Conservation (phyloP, 2,329 filamentous ascomycete species). For the Fusarium zealandicum region DNA sequence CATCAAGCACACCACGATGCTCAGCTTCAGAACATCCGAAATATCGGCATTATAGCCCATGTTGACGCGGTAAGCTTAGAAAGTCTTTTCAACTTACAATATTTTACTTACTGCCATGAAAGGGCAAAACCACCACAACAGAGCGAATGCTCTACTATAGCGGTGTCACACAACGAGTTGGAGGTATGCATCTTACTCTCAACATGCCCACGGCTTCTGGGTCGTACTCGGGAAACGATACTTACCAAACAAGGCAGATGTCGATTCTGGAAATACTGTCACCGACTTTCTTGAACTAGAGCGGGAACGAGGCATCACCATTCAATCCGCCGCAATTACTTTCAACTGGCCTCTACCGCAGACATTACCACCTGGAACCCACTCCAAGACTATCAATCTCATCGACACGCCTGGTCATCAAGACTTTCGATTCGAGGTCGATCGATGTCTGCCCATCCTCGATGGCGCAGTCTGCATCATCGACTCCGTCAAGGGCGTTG, state of each 20-base stretch:
- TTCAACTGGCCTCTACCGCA: conserved; percentile 83
- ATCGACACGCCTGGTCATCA: conserved; percentile 98
- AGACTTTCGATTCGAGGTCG: conserved; percentile 96
- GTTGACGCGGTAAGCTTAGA: conserved; percentile 77
- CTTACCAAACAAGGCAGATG: conserved; percentile 61
- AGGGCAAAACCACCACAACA: conserved; percentile 96
- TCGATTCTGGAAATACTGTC: conserved; percentile 95
- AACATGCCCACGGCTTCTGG: too few relatives aligned
- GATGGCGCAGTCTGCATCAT: conserved; percentile 94
- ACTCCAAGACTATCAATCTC: conserved; percentile 78
- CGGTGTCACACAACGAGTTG: conserved; percentile 85
- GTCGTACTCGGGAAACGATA: neutral
- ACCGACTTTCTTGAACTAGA: conserved; percentile 97
- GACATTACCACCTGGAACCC: conserved; percentile 48
- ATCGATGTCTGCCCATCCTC: conserved; percentile 85
- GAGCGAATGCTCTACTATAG: conserved; percentile 99
- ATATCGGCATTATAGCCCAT: conserved; percentile 98
- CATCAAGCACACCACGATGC: conserved; percentile 37
- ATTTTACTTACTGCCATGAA: conserved; percentile 5
- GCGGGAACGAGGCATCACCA: conserved; percentile 91
- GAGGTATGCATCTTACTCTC: conserved; percentile 55
- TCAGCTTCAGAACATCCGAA: conserved; percentile 69
- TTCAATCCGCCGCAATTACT: conserved; percentile 95
- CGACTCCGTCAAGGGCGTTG: conserved; percentile 90
- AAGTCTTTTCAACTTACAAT: accelerated